Base-by-base conservation (phyloP, 2,329 filamentous ascomycete species). In the Lojkania enalia region DNA sequence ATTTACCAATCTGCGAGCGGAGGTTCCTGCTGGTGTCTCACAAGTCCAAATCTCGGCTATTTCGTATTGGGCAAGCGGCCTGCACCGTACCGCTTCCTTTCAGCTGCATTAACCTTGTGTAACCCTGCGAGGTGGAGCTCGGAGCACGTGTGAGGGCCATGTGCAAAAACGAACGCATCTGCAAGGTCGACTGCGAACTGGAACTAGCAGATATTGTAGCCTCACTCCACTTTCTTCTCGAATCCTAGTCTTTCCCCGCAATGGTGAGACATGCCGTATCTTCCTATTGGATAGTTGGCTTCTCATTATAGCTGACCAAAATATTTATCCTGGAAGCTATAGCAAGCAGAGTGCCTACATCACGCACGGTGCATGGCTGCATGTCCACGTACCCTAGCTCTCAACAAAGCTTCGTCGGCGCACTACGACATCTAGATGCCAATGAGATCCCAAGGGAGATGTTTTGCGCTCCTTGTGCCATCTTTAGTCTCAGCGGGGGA, bases 21-120 rank as follows among this genome's bases (percentile, higher is more conserved):
- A 46, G 44, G 18, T 54, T 50, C 49, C 33, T 33, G 40, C 41
- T 14, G 11, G 18, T 51, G 48, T 51, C 42, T 51, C 41, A 55
- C 45, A 38, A 20, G 32, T 41, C 33, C 45, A 52, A 55, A 58
- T 60, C 42, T 63, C 60, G 60, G 60, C 52, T 65, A 60, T 57
- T 56, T 48, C 45, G 50, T 45, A 47, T 52, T 45, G 37, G 30
- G 43, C 49, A 53, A 58, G 52, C 52, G 21, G 51, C 45, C 43
- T 47, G 49, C 51, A 49, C 39, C 4, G 39, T 25, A 32, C 42
- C 47, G 50, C 46, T 52, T 46, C 42, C 39, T 49, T 32, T 23
- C 42, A 41, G 43, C 54, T 51, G 55, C 55, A 51, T 35, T n/a
- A 29, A 51, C 51, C 42, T 44, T 31, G 51, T 48, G 52, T 54